Evolutionary conservation across 176 grass and related monocot species (phyloP).

Genomic region (Leersia perrieri): DNA sequence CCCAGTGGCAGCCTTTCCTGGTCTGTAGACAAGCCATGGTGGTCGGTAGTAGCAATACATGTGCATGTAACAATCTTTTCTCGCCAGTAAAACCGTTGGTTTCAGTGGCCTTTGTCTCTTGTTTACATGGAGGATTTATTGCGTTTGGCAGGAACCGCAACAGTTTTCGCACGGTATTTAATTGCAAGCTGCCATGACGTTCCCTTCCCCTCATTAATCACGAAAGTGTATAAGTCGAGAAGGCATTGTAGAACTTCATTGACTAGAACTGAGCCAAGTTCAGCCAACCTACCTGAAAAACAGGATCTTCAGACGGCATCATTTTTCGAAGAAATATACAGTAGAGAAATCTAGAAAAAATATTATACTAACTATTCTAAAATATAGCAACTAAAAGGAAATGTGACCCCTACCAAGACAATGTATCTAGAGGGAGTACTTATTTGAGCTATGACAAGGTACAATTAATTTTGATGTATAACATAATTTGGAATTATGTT

Average conservation of each 20-base stretch:
- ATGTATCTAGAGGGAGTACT: too few relatives aligned
- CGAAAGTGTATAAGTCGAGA: neutral
- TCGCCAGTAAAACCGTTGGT: neutral
- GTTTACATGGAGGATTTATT: neutral
- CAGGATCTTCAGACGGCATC: neutral
- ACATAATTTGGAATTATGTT: too few relatives aligned
- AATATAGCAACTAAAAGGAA: too few relatives aligned
- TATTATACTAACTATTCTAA: too few relatives aligned
- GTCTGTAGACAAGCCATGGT: neutral
- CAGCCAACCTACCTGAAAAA: neutral
- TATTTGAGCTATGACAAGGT: too few relatives aligned
- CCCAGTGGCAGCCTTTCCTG: neutral
- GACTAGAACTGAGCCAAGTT: neutral
- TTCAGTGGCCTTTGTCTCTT: neutral
- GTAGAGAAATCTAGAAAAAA: neutral
- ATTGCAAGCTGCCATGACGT: slow-evolving; percentile 1
- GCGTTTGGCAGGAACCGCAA: neutral
- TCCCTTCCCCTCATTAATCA: neutral
- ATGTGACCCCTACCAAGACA: too few relatives aligned
- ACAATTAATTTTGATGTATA: neutral
- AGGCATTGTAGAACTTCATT: neutral
- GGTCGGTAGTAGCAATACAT: slow-evolving; percentile 4
- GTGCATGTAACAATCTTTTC: slow-evolving; percentile 21
- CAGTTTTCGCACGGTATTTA: slow-evolving; percentile 14
- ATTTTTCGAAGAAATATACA: too few relatives aligned